phyloP scores from a whole-genome alignment of 2,329 filamentous ascomycete genomes.

The Fusarium tupiense region DNA sequence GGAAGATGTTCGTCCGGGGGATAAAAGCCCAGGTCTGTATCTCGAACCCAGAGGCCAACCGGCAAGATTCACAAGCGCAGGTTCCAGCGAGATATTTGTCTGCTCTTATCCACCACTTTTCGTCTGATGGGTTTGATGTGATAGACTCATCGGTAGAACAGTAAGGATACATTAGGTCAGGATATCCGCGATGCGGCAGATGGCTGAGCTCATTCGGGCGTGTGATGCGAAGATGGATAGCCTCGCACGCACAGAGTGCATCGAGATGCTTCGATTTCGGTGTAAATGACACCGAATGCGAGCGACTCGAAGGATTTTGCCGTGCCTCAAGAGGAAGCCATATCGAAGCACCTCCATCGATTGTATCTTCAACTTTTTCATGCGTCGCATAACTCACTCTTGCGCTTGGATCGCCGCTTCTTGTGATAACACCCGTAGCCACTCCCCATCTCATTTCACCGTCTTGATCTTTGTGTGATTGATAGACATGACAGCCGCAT shows the following conservation, averaged over 20 bases:
- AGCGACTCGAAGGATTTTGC: neutral
- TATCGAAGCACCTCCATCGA: conserved; percentile 50
- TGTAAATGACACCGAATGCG: neutral
- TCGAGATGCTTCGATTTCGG: neutral
- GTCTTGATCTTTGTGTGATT: neutral
- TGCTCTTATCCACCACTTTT: conserved; percentile 68
- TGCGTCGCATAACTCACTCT: neutral
- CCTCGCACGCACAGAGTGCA: conserved; percentile 48
- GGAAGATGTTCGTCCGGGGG: conserved; percentile 65
- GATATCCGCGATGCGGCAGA: conserved; percentile 48
- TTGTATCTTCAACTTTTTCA: conserved; percentile 46
- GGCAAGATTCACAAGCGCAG: conserved; percentile 71
- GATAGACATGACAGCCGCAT: conserved; percentile 56
- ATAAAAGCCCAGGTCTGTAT: conserved; percentile 74
- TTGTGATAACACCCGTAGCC: conserved; percentile 50
- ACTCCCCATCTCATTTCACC: conserved; percentile 45
- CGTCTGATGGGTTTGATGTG: conserved; percentile 55
- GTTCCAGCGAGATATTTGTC: conserved; percentile 67
- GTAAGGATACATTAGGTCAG: conserved; percentile 64
- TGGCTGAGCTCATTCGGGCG: conserved; percentile 60
- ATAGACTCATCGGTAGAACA: conserved; percentile 47
- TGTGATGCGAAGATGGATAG: conserved; percentile 65
- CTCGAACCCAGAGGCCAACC: conserved; percentile 68
- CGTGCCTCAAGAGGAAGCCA: conserved; percentile 38
- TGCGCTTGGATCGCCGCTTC: neutral